Percentiles rank a stretch among this genome's conserved stretches.
These are phyloP conservation scores for Calonectria hawksworthii DNA, from an alignment of 2,329 filamentous ascomycete genomes.

Conservation along the genomic window DNA sequence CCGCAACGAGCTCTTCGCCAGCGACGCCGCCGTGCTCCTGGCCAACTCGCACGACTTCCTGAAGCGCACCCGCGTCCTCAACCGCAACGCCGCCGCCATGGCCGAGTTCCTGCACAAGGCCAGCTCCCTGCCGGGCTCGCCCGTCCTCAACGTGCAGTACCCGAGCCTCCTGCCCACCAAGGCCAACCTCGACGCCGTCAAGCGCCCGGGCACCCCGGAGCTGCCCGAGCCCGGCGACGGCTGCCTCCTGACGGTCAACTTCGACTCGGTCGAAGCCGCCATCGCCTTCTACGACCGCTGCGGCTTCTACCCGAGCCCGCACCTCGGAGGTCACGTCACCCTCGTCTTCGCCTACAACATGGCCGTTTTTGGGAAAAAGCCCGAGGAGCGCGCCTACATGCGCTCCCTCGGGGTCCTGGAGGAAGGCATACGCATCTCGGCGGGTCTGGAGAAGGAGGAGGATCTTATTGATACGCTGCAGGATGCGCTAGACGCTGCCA, in stretches of 20 bases:
- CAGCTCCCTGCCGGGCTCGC: slow-evolving; percentile 48
- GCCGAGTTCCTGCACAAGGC: slow-evolving; percentile 53
- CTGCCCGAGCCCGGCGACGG: slow-evolving; percentile 67
- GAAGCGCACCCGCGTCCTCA: slow-evolving; percentile 53
- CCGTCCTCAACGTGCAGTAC: slow-evolving; percentile 59
- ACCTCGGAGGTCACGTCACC: slow-evolving; percentile 67
- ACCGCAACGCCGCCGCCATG: slow-evolving; percentile 60
- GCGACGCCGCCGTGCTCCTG: slow-evolving; percentile 61
- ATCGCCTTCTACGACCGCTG: slow-evolving; percentile 64
- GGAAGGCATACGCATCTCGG: slow-evolving; percentile 61
- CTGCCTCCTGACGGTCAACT: slow-evolving; percentile 67
- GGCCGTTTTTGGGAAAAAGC: slow-evolving; percentile 57
- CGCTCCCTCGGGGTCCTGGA: slow-evolving; percentile 54
- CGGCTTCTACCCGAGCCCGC: slow-evolving; percentile 65
- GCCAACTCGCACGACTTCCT: slow-evolving; percentile 61
- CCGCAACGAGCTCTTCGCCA: slow-evolving; percentile 62
- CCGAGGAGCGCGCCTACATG: slow-evolving; percentile 54
- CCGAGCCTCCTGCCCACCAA: slow-evolving; percentile 55
- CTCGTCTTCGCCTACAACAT: slow-evolving; percentile 63
- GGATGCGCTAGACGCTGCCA: slow-evolving; percentile 50
- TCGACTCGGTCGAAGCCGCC: slow-evolving; percentile 57
- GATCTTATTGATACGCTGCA: slow-evolving; percentile 57
- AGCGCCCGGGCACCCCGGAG: slow-evolving; percentile 56
- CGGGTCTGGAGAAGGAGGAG: slow-evolving; percentile 60
- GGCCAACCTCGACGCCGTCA: slow-evolving; percentile 51